Percentiles rank a stretch among this genome's conserved stretches.
Evolutionary conservation across 1,139 yeast species (phyloP).

Genomic region (Nakaseomyces kungkrabaensis): DNA sequence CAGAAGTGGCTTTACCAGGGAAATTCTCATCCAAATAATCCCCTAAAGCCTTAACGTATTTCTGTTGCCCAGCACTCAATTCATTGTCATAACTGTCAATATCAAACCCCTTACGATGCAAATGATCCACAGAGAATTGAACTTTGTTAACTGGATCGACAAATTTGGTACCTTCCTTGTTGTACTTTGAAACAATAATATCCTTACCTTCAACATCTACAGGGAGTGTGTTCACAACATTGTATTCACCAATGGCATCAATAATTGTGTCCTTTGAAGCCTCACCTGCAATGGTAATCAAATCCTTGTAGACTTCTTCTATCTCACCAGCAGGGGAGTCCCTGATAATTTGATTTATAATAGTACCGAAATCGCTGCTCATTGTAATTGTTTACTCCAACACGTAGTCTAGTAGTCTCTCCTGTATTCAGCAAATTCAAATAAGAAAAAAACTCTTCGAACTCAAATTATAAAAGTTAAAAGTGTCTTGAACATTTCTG

Average conservation of each 20-base stretch:
- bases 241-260: slow-evolving; percentile 35
- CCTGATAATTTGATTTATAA: slow-evolving; percentile 18
- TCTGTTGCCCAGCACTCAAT: slow-evolving; percentile 14
- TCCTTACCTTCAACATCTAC: slow-evolving; percentile 31
- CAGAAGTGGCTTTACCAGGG: slow-evolving; percentile 35
- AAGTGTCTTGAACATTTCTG: no score
- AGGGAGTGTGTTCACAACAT: slow-evolving; percentile 35
- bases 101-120: slow-evolving; percentile 38
- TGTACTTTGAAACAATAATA: slow-evolving; percentile 38
- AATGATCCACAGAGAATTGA: slow-evolving; percentile 55
- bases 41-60: slow-evolving; percentile 17
- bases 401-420: no score
- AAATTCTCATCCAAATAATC: slow-evolving; percentile 37
- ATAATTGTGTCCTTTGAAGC: slow-evolving; percentile 24
- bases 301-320: slow-evolving; percentile 27
- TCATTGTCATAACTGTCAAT: slow-evolving; percentile 34
- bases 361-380: background rate
- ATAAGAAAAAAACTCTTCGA: background rate
- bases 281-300: slow-evolving; percentile 28
- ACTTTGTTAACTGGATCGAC: slow-evolving; percentile 39
- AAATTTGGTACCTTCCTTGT: slow-evolving; percentile 38
- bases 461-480: no score
- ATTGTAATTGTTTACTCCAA: background rate
- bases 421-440: background rate
- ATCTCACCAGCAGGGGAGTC: slow-evolving; percentile 33